Percentiles rank a stretch among this genome's conserved stretches.
These are phyloP conservation scores for Pyronema domesticum DNA, from an alignment of 495 filamentous ascomycete species.

Conservation along the genomic window DNA sequence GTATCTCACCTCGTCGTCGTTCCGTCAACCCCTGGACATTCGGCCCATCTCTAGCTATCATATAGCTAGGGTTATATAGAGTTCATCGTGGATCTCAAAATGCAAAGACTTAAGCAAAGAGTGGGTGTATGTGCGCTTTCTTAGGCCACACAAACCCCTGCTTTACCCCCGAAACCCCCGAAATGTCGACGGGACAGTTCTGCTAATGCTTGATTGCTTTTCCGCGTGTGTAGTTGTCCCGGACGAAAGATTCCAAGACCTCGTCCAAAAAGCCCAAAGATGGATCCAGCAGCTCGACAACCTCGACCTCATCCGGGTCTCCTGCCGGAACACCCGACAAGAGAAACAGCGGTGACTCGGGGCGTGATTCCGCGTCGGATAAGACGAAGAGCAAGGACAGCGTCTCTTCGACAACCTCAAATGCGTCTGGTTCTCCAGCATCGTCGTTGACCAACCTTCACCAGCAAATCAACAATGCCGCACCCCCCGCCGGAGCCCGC, in stretches of 20 bases:
- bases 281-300: constrained; percentile 50
- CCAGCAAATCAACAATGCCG: constrained; percentile 20
- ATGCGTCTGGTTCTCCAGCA: constrained; percentile 9
- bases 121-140: constrained; percentile 44
- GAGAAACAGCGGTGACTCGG: constrained; percentile 46
- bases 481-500: constrained; percentile 11
- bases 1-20: background rate
- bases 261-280: constrained; percentile 73
- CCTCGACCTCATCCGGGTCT: constrained; percentile 43
- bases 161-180: constrained; percentile 11
- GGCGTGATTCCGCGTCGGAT: constrained; percentile 53
- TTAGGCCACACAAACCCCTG: constrained; percentile 15
- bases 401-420: constrained; percentile 29
- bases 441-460: constrained; percentile 19
- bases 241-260: constrained; percentile 80
- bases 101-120: constrained; percentile 96
- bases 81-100: constrained; percentile 34
- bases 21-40: constrained; percentile 3
- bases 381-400: constrained; percentile 32
- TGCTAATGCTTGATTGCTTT: constrained; percentile 18
- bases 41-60: background rate
- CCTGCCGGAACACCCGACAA: constrained; percentile 76
- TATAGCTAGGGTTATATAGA: constrained; percentile 2
- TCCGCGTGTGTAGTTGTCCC: constrained; percentile 58
- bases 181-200: constrained; percentile 13